Conservation (phyloP, 75 land plant species). For the Picea sitchensis region DNA sequence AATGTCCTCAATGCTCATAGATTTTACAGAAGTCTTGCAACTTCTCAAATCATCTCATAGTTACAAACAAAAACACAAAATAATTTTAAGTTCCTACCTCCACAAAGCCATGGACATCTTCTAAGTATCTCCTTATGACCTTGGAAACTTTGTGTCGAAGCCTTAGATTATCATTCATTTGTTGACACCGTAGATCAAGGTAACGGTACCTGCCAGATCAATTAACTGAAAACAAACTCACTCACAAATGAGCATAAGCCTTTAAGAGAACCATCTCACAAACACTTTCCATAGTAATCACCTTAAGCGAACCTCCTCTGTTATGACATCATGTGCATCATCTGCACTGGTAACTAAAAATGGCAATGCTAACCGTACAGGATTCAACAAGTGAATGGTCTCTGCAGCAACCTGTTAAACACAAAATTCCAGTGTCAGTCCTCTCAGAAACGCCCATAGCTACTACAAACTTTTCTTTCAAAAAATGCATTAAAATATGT, state of each 20-base stretch:
- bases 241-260: neutral
- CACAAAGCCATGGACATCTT: constrained; percentile 84
- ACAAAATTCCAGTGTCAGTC: neutral
- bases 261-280: neutral
- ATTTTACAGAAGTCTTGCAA: neutral
- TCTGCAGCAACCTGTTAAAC: constrained; percentile 74
- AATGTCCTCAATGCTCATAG: neutral
- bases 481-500: too few relatives aligned
- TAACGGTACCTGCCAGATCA: constrained; percentile 68
- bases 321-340: constrained; percentile 55
- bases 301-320: constrained; percentile 95
- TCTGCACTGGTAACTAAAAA: constrained; percentile 84
- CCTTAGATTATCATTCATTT: constrained; percentile 72
- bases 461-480: too few relatives aligned
- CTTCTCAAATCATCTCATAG: neutral
- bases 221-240: constrained; percentile 7
- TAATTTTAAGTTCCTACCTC: constrained; percentile 49
- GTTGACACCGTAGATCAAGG: constrained; percentile 87
- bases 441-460: too few relatives aligned
- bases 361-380: constrained; percentile 70
- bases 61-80: neutral
- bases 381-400: constrained; percentile 61
- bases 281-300: constrained; percentile 17
- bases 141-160: constrained; percentile 80
- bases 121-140: constrained; percentile 71